Evolutionary conservation across 805 yeast species (phyloP).

Genomic region (Nakazawaea molendinolei): DNA sequence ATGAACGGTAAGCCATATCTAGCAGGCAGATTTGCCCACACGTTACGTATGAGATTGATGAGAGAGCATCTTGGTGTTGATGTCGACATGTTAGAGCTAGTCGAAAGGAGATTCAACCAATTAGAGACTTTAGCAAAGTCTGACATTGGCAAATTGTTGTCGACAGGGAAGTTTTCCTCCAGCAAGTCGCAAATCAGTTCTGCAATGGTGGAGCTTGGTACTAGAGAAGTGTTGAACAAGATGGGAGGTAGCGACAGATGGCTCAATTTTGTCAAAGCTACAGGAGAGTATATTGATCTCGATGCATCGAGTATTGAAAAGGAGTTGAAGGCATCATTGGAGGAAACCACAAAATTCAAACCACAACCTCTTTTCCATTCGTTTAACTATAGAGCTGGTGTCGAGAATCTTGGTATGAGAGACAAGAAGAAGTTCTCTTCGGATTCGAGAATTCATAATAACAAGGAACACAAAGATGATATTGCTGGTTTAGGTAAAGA

Average conservation of each 20-base stretch:
- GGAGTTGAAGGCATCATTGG: constrained; percentile 16
- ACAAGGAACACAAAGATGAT: constrained; percentile 58
- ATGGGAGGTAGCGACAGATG: constrained; percentile 43
- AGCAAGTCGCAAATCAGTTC: constrained; percentile 36
- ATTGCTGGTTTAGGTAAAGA: constrained; percentile 76
- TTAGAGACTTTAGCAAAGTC: constrained; percentile 41
- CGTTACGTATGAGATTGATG: constrained; percentile 86
- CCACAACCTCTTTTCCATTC: constrained; percentile 29
- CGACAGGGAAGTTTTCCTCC: constrained; percentile 34
- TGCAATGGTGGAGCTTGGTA: constrained; percentile 69
- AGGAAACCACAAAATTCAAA: constrained; percentile 11
- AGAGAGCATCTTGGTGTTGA: constrained; percentile 95
- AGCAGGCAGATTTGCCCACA: constrained; percentile 86
- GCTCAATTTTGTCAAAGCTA: constrained; percentile 25
- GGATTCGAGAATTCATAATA: constrained; percentile 74
- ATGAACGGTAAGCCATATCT: constrained; percentile 81
- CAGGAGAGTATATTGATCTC: constrained; percentile 13
- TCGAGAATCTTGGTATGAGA: constrained; percentile 76
- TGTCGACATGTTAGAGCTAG: constrained; percentile 75
- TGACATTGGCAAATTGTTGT: constrained; percentile 34
- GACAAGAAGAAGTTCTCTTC: constrained; percentile 76
- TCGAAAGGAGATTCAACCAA: constrained; percentile 61
- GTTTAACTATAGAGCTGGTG: constrained; percentile 86
- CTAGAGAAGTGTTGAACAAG: constrained; percentile 56
- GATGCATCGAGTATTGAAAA: constrained; percentile 15